A percentile compares a stretch with the other conserved stretches of the same genome.
Conservation (phyloP, 257 asterid species). For the Ajuga chamaepitys region DNA sequence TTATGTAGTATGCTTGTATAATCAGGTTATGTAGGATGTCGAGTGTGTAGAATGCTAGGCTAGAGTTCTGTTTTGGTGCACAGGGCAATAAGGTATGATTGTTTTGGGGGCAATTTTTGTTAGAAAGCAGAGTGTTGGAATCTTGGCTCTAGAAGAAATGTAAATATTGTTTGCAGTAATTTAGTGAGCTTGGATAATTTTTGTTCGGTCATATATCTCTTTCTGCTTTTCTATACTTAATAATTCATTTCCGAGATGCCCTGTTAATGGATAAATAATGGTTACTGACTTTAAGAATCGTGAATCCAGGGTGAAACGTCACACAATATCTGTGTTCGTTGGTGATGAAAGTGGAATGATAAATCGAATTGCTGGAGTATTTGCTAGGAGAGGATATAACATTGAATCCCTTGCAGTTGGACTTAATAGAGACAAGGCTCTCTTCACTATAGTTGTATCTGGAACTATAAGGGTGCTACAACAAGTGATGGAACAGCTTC, state of each 20-base stretch:
- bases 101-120: too few species aligned
- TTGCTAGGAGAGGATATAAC: constrained; percentile 94
- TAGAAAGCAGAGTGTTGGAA: too few species aligned
- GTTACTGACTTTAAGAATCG: background rate
- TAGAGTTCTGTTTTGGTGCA: background rate
- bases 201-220: background rate
- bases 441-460: constrained; percentile 85
- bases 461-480: constrained; percentile 77
- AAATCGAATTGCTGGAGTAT: constrained; percentile 93
- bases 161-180: background rate
- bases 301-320: constrained; percentile 65
- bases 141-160: too few species aligned
- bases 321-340: constrained; percentile 82
- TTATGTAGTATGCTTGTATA: background rate
- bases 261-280: background rate
- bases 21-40: background rate
- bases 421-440: constrained; percentile 93
- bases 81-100: background rate
- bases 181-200: background rate
- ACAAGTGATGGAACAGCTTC: constrained; percentile 91
- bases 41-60: background rate
- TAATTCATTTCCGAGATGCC: background rate
- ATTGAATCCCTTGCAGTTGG: constrained; percentile 99
- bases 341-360: constrained; percentile 99
- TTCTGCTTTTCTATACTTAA: background rate